Evolutionary conservation across 176 grass and related monocot species (phyloP).

Genomic region (Elymus sibiricus): DNA sequence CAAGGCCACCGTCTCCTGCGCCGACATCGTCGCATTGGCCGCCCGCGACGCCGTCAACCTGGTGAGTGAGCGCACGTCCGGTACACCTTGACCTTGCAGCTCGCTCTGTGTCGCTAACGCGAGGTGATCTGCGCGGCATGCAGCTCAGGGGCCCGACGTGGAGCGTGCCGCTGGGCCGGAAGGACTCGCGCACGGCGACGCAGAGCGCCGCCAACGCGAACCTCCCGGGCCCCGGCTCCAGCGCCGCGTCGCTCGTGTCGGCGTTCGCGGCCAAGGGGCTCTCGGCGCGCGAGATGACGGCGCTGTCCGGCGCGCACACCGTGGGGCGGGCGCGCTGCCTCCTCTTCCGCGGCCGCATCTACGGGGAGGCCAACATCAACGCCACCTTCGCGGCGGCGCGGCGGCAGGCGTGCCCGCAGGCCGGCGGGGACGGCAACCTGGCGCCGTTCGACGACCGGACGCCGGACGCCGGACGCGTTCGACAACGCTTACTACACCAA

Average conservation of each 20-base stretch:
- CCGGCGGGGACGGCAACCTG: slow-evolving; percentile 36
- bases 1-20: slow-evolving; percentile 44
- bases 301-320: slow-evolving; percentile 76
- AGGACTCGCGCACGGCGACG: slow-evolving; percentile 58
- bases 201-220: slow-evolving; percentile 44
- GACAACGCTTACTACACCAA: slow-evolving; percentile 49
- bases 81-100: neutral
- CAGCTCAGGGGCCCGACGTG: slow-evolving; percentile 52
- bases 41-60: slow-evolving; percentile 60
- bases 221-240: slow-evolving; percentile 42
- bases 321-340: slow-evolving; percentile 54
- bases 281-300: slow-evolving; percentile 57
- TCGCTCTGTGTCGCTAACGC: neutral
- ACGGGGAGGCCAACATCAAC: slow-evolving; percentile 52
- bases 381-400: slow-evolving; percentile 45
- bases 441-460: slow-evolving; percentile 53
- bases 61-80: slow-evolving; percentile 15
- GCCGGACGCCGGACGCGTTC: slow-evolving; percentile 22
- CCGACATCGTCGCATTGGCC: slow-evolving; percentile 68
- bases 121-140: neutral
- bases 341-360: slow-evolving; percentile 56
- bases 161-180: slow-evolving; percentile 34
- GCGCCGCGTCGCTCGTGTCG: slow-evolving; percentile 34
- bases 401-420: slow-evolving; percentile 35
- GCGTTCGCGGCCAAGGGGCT: slow-evolving; percentile 51